Evolutionary conservation across 78 protist genomes (phyloP), one percentile per base, ranked within the genome.

Genomic region (Dictyostelium brefeldianum): DNA sequence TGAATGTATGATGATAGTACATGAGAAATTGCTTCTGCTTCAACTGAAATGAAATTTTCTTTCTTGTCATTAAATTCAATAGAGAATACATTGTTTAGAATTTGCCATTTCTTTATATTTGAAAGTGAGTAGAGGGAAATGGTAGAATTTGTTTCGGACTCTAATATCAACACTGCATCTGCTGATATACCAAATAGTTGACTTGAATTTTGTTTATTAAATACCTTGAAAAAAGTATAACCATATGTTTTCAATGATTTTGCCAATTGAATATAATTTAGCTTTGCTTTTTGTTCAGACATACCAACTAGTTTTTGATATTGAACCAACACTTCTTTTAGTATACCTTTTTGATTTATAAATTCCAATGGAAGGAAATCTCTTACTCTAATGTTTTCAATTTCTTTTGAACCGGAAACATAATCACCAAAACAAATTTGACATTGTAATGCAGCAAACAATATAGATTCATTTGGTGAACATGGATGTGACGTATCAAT

Each of bases 381-480:
- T 31, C 51, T 59, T 4, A 77, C 51, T 25, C 84, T 48, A 22
- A 79, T 70, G 3, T 84, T 65, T 6, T 84, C 91, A 20, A 62
- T 22, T 3, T 84, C 81, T 59, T 70, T 77, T 15, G 90, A 70
- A 22, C 57, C 75, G 0, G 46, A 15, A 4, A 36, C 48, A 69
- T 94, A 92, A 48, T 96, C 91, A 29, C 97, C 97, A 41, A 82
- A 53, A 29, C 78, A 59, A 51, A 93, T 81, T 78, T 97, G 98
- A 27, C 94, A 81, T 41, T 89, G 97, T 20, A 93, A 50, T 36
- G 97, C 96, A 4, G 97, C 97, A 5, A 97, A 90, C 25, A 91
- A 59, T n/a, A 87, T n/a, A n/a, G 97, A 90, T 75, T 97, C 97
- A 0, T 81, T 81, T 12, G 8, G 71, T 1, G 95, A 90, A 71